Evolutionary conservation across 495 filamentous ascomycete species (phyloP), one percentile per base, ranked within the genome.

Genomic region (Pyrenula massariospora): DNA sequence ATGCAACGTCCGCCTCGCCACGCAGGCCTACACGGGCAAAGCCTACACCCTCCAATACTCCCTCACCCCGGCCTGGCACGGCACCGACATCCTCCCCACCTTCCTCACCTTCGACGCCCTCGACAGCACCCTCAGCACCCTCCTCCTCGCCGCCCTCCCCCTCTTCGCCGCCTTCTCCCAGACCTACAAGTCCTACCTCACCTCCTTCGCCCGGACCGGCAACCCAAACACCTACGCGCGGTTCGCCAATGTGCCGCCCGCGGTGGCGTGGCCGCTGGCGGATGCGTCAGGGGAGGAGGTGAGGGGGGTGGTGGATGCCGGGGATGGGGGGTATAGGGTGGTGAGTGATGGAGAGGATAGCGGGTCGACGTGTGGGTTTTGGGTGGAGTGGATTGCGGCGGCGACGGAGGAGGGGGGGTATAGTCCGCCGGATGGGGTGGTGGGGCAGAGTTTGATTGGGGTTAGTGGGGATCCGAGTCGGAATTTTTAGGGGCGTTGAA

Each of bases 11-110:
- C 65, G 71, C 22, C 8, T 21, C 50, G 66, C 66, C 63, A 61
- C 68, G 24, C 65, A 70, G 51, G 67, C 67, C 22, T 56, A 68
- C 56, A 57, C 58, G 49, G 62, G 62, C 24, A 61, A 59, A 11
- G 58, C 65, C 2, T 69, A 64, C 63, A 68, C 65, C 51, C 63
- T 73, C 56, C 68, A 72, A 36, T 74, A 73, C 56, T 63, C 59
- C 0, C 64, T 73, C 11, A 65, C 65, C 8, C 71, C 70, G 0
- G 72, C 63, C 1, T 52, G 48, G n/a, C 68, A 71, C 60, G 67
- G 58, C 2, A 61, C 62, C 15, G 68, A 71, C 54, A 61, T 71
- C 0, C 48, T 70, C 12, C 65, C 69, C 2, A 65, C 61, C 52
- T 75, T 64, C 64, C 73, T 59, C 65, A 62, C 57, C 21, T 57